A percentile compares a stretch with the other conserved stretches of the same genome.
Conservation (phyloP, 768 basidiomycete genomes). For the Mycena latifolia region DNA sequence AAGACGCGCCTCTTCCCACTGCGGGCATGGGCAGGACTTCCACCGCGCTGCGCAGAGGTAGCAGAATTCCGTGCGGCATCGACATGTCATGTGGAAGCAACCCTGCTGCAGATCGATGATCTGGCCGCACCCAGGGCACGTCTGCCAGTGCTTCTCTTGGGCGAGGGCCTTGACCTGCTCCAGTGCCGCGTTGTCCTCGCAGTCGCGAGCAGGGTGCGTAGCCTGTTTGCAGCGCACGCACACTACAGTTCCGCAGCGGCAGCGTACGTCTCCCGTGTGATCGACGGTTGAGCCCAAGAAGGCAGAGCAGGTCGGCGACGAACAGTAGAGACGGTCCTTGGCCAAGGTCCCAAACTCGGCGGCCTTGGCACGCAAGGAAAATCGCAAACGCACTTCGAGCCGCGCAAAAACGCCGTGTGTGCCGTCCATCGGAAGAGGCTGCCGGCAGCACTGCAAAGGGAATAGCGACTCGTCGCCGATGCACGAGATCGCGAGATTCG, state of each 20-base stretch:
- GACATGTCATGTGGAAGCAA: slow-evolving; percentile 77
- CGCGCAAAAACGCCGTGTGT: slow-evolving; percentile 45
- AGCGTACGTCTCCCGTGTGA: slow-evolving; percentile 42
- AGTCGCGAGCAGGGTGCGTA: slow-evolving; percentile 55
- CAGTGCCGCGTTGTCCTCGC: slow-evolving; percentile 56
- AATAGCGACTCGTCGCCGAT: slow-evolving; percentile 64
- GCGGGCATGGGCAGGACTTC: slow-evolving; percentile 72
- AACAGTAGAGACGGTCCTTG: slow-evolving; percentile 63
- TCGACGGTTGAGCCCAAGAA: slow-evolving; percentile 61
- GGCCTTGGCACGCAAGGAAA: slow-evolving; percentile 54
- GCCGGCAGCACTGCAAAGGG: slow-evolving; percentile 64
- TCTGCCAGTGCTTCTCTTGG: slow-evolving; percentile 64
- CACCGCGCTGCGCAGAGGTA: slow-evolving; percentile 73
- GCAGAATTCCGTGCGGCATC: slow-evolving; percentile 70
- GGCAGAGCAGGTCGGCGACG: slow-evolving; percentile 60
- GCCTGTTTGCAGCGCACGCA: slow-evolving; percentile 65
- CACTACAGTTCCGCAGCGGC: slow-evolving; percentile 55
- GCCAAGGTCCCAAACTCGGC: slow-evolving; percentile 59
- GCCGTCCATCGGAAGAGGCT: slow-evolving; percentile 44
- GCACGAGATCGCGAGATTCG: slow-evolving; percentile 53
- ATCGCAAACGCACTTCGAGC: slow-evolving; percentile 33
- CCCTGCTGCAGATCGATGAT: slow-evolving; percentile 69
- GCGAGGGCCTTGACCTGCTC: slow-evolving; percentile 61
- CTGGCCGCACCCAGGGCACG: slow-evolving; percentile 68
- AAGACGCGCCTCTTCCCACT: slow-evolving; percentile 71